Conservation (phyloP, 768 basidiomycete species). For the Tylopilus vinaceipallidus region DNA sequence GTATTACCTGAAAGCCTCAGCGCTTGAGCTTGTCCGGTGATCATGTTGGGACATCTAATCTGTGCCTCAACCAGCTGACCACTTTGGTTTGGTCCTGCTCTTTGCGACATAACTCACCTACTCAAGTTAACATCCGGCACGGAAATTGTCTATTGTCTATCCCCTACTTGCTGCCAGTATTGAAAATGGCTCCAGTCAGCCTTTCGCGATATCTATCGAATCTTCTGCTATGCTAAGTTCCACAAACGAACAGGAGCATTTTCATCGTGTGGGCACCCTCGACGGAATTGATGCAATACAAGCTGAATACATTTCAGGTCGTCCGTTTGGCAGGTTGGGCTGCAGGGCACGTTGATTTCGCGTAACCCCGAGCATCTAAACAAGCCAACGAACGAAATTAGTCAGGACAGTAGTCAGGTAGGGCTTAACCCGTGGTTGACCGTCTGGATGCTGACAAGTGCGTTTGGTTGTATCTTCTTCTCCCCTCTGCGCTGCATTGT, state of each 20-base stretch:
- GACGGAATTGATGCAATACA: not conserved
- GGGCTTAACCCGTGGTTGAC: conserved; percentile 6
- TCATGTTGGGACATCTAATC: too few species aligned
- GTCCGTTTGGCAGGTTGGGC: conserved; percentile 57
- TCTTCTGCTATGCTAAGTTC: not conserved
- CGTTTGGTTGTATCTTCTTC: conserved; percentile 52
- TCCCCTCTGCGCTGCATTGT: conserved; percentile 58
- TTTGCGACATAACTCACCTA: not conserved
- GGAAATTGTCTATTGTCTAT: conserved; percentile 36
- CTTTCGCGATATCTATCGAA: not conserved
- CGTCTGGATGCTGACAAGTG: not conserved
- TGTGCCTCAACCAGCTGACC: too few species aligned
- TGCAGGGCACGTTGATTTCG: conserved; percentile 65
- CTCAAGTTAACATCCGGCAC: too few species aligned
- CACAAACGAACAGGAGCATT: conserved; percentile 54
- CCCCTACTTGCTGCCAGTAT: conserved; percentile 58
- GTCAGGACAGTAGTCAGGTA: conserved; percentile 56
- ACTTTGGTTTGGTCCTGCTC: too few species aligned
- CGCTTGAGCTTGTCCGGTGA: too few species aligned
- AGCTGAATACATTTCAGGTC: conserved; percentile 35
- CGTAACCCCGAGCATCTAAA: conserved; percentile 51
- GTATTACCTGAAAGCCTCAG: too few species aligned
- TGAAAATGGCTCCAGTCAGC: conserved; percentile 40
- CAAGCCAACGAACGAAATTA: conserved; percentile 54
- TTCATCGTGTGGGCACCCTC: conserved; percentile 44